These are phyloP conservation scores for Calonectria honghensis DNA, from an alignment of 2,329 filamentous ascomycete species.

Conservation along the genomic window DNA sequence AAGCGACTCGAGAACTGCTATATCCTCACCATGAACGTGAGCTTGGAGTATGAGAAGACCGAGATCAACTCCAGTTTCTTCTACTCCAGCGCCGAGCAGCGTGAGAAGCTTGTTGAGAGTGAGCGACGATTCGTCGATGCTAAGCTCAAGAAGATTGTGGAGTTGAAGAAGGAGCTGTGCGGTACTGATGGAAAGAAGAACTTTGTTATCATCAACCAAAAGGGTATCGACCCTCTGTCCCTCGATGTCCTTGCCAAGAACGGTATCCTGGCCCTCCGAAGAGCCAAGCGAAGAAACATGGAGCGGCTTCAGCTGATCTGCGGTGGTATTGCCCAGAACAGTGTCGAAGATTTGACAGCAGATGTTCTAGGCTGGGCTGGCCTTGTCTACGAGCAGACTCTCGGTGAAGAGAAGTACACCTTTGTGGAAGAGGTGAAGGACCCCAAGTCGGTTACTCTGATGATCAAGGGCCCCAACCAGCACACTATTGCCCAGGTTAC, in stretches of 20 bases:
- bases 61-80: constrained; percentile 99
- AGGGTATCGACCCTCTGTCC: constrained; percentile 97
- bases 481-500: constrained; percentile 98
- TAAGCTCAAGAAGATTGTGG: constrained; percentile 97
- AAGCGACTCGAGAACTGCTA: constrained; percentile 96
- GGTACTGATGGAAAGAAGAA: constrained; percentile 94
- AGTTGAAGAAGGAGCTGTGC: constrained; percentile 98
- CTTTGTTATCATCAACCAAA: constrained; percentile 99
- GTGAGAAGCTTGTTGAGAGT: constrained; percentile 98
- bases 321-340: constrained; percentile 94
- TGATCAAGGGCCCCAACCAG: constrained; percentile 98
- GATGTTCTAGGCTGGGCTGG: constrained; percentile 97
- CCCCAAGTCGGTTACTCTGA: constrained; percentile 95
- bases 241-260: constrained; percentile 98
- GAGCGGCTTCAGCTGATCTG: constrained; percentile 96
- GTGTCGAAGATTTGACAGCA: constrained; percentile 91
- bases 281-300: constrained; percentile 99
- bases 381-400: constrained; percentile 95
- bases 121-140: constrained; percentile 97
- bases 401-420: constrained; percentile 99
- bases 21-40: constrained; percentile 96
- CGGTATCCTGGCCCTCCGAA: constrained; percentile 93
- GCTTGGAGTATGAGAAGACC: constrained; percentile 98
- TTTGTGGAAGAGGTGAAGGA: constrained; percentile 99
- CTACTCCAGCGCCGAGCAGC: constrained; percentile 97